Base-by-base conservation (phyloP, 805 yeast genomes). In the Starmerella riodocensis region DNA sequence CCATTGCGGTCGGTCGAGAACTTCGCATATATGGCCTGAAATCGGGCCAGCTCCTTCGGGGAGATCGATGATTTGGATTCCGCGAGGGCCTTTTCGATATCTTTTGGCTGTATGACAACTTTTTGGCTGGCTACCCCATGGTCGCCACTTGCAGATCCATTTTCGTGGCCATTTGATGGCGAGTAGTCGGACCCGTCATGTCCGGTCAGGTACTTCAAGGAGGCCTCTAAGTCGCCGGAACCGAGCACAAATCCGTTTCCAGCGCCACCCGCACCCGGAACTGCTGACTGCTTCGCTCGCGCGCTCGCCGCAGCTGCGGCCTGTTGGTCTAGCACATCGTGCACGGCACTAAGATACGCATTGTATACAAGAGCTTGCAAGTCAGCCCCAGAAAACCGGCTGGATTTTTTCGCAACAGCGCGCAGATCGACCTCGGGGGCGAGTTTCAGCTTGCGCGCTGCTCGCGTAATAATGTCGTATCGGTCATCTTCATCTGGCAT, bases 31-130 rank as follows among this genome's bases (percentile, higher is more conserved):
- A 88, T 77, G 0, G 56, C 59, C 19, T 64, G 57, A 35, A 88
- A 67, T 52, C 84, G 81, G 6, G 50, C 49, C 44, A 70, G 67
- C 53, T 88, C 97, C 16, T 74, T 69, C 0, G 62, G 58, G 0
- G 96, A 85, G 22, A 88, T 84, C 34, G 94, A 82, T n/a, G 94
- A 83, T 49, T 81, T 83, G 1, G 96, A 84, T 40, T 81, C 93
- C 18, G 58, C 53, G 34, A 81, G 60, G 0, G 94, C 79, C 26
- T 66, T 66, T 6, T 64, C 39, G 40, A 88, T 68, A 53, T 88
- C 82, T 7, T 32, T 17, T 4, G 22, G 23, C 17, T 16, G 17
- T 4, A 35, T 22, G 24, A 9, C 11, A 9, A 31, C 33, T 2
- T 16, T 13, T n/a, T 25, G 25, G 31, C 17, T n/a, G 11, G 16